These are phyloP conservation scores for Thuja plicata DNA, from an alignment of 83 land plant species.

Conservation along the genomic window DNA sequence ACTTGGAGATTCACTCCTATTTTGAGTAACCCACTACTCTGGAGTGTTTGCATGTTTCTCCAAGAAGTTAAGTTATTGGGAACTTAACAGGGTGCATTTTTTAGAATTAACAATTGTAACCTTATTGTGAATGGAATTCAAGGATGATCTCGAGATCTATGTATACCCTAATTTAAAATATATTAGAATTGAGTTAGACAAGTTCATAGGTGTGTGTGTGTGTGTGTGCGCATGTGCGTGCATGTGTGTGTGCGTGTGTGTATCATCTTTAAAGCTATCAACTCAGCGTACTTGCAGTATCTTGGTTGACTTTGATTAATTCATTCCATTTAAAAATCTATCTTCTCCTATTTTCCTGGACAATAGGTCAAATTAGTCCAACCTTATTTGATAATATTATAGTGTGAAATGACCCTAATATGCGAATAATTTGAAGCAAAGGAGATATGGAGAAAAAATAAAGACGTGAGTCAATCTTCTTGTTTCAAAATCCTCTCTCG, in stretches of 20 bases:
- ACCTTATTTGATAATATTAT: conserved; percentile 81
- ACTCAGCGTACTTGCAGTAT: neutral
- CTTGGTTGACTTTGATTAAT: neutral
- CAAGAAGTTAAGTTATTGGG: too few relatives aligned
- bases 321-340: neutral
- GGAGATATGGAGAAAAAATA: conserved; percentile 82
- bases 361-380: conserved; percentile 87
- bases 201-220: too few relatives aligned
- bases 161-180: conserved; percentile 76
- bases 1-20: too few relatives aligned
- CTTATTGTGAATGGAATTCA: conserved; percentile 51
- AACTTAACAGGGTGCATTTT: too few relatives aligned
- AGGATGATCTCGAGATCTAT: conserved; percentile 86
- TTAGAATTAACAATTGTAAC: too few relatives aligned
- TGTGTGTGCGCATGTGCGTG: too few relatives aligned
- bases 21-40: too few relatives aligned
- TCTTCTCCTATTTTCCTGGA: neutral
- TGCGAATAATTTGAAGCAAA: conserved; percentile 78
- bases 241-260: conserved; percentile 38
- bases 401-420: conserved; percentile 71
- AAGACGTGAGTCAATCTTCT: too few relatives aligned
- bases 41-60: too few relatives aligned
- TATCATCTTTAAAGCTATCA: neutral
- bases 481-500: too few relatives aligned
- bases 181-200: conserved; percentile 82